Percentiles rank a stretch among this genome's conserved stretches.
phyloP scores from a whole-genome alignment of 495 filamentous ascomycete genomes.

The Jackrogersella multiformis region DNA sequence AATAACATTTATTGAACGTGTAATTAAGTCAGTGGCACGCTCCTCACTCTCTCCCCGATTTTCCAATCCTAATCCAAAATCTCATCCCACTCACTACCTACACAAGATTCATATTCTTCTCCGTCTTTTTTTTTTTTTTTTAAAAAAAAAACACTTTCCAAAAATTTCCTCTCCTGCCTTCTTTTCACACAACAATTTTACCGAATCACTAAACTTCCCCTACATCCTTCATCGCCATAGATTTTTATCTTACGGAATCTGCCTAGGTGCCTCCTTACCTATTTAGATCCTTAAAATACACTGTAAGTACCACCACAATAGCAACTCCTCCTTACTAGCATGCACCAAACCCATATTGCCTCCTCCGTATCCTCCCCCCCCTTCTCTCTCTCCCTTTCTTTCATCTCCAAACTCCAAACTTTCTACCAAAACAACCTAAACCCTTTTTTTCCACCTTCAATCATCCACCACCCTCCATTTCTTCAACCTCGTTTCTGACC shows the following conservation, averaged over 20 bases:
- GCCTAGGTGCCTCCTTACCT: no score
- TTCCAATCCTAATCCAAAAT: not conserved
- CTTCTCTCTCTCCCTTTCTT: constrained; percentile 17
- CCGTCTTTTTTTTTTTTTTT: not conserved
- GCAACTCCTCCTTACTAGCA: not conserved
- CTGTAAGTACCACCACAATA: not conserved
- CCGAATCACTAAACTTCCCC: no score
- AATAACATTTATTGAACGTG: constrained; percentile 32
- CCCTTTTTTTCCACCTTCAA: constrained; percentile 20
- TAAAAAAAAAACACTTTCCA: not conserved
- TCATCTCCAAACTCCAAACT: constrained; percentile 10
- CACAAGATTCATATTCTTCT: constrained; percentile 1
- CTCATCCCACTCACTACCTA: constrained; percentile 5
- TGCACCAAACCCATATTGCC: constrained; percentile 7
- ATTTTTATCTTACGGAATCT: no score
- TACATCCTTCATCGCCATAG: no score
- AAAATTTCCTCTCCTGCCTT: not conserved
- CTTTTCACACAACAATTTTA: no score
- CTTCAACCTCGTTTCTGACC: not conserved
- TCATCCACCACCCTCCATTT: constrained; percentile 9
- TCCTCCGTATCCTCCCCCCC: no score
- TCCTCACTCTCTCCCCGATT: constrained; percentile 21
- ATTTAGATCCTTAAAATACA: not conserved
- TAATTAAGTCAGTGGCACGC: constrained; percentile 36
- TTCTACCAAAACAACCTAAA: constrained; percentile 14